Evolutionary conservation across 306 rosid genomes (phyloP), one percentile per base, ranked within the genome.

Genomic region (Hippophae rhamnoides): DNA sequence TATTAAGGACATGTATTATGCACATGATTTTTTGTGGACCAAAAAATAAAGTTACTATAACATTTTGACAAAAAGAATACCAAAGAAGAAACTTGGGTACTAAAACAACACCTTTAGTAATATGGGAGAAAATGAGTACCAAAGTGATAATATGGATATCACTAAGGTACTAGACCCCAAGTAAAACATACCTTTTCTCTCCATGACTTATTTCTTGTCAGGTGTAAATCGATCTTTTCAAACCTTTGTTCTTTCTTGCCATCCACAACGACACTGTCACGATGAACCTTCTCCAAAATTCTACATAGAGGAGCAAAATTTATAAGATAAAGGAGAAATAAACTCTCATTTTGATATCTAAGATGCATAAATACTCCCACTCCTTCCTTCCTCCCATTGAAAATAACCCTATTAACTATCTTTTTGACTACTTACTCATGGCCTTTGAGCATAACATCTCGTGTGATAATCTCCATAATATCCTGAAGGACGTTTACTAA

Each of bases 401-500:
- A 31, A 44, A 59, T 63, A 31, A 31, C 2, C 38, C 38, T 31
- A 2, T 4, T 31, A 31, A 31, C 42, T 43, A 58, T 48, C 59
- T 52, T 64, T 66, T 60, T 44, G 40, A 69, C 52, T 44, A 78
- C 99, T 72, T 84, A 93, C 99, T 2, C 52, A 38, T 72, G 75
- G 44, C 85, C 89, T 46, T 82, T 76, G 26, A 61, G n/a, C 94
- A 93, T 93, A 68, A 86, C 86, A 77, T 93, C 99, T 70, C 82
- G 84, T 51, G 75, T 77, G 75, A 93, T 78, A 72, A 93, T 93
- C 77, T 93, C 99, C 69, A 88, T 78, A 64, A 88, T 88, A 76
- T 93, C 97, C 69, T 93, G 99, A 69, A 93, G 76, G 56, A 86
- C 97, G 65, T 93, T 86, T 81, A 86, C 82, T 71, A 88, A 76